Base-by-base conservation (phyloP, 2,329 filamentous ascomycete species). In the Colletotrichum aenigma region DNA sequence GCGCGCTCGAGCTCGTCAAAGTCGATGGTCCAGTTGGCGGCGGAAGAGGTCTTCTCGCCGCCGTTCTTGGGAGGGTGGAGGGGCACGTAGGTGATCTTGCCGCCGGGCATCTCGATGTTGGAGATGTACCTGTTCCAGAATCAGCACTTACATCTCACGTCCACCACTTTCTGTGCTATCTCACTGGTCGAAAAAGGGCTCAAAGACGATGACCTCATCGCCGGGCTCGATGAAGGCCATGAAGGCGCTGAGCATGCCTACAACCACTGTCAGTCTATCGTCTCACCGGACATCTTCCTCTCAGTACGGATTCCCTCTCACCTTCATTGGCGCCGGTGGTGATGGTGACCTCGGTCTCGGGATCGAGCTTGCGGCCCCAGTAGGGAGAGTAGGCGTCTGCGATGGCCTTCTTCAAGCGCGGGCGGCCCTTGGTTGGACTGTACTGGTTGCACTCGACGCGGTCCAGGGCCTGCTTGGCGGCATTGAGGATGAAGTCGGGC, bases 371-470 rank as follows among this genome's bases (percentile, higher is more conserved):
- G 70, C 94, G 92, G 43, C 95, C 95, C 88, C 97, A 98, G 84
- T 94, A 93, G 1, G 96, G 95, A 16, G 95, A 94, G 87, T 99
- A 99, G 26, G 97, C 94, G 81, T 98, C 93, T 4, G 97, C 95
- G 81, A 99, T 93, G 67, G 97, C 97, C 88, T 98, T 95, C 89
- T 94, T 96, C 82, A 99, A 89, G 71, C 96, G 91, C 56, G 97
- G 96, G 8, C 96, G 93, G 76, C 97, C 97, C 89, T 96, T 97
- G 24, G 97, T 98, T 4, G 96, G 97, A 26, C 96, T 96, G 89
- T 99, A 99, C 88, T 99, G 97, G 85, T 99, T 99, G 90, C 96
- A 98, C 79, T 98, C 97, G 26, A 99, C 96, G 67, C 92, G 91
- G 82, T 98, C 94, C 67, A 99, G 90, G 52, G 96, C 96, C 52